phyloP scores from a whole-genome alignment of 2,329 filamentous ascomycete species.

The Pestalotiopsis sp. region DNA sequence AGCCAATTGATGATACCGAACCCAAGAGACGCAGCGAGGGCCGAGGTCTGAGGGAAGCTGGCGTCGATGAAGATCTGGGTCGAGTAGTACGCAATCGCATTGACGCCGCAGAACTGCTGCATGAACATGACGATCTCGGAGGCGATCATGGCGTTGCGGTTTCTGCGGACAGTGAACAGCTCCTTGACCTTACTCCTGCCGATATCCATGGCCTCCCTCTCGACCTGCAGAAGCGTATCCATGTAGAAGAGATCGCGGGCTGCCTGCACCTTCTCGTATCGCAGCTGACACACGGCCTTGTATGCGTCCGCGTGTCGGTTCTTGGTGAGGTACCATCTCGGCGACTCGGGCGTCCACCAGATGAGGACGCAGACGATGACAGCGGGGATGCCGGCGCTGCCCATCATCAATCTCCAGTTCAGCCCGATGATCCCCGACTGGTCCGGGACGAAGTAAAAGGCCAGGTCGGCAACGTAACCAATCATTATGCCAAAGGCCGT shows the following conservation, averaged over 20 bases:
- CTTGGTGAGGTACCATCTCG: constrained; percentile 45
- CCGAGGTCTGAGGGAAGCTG: constrained; percentile 50
- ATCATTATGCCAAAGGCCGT: constrained; percentile 57
- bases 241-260: constrained; percentile 60
- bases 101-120: constrained; percentile 55
- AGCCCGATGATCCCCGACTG: constrained; percentile 53
- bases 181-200: constrained; percentile 56
- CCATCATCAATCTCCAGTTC: constrained; percentile 72
- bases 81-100: constrained; percentile 51
- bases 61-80: constrained; percentile 63
- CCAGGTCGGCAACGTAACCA: constrained; percentile 63
- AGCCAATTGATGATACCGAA: constrained; percentile 68
- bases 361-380: constrained; percentile 58
- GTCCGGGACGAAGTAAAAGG: constrained; percentile 60
- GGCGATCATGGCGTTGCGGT: constrained; percentile 62
- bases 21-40: constrained; percentile 63
- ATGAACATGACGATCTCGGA: constrained; percentile 69
- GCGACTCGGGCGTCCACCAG: constrained; percentile 38
- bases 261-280: constrained; percentile 55
- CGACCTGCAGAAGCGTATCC: constrained; percentile 59
- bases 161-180: constrained; percentile 62
- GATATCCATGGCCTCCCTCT: constrained; percentile 52
- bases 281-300: constrained; percentile 46
- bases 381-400: constrained; percentile 65
- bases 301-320: constrained; percentile 49